A percentile compares a stretch with the other conserved stretches of the same genome.
phyloP scores from a whole-genome alignment of 1,284 basidiomycete genomes.

The Laetiporus sulphureus region DNA sequence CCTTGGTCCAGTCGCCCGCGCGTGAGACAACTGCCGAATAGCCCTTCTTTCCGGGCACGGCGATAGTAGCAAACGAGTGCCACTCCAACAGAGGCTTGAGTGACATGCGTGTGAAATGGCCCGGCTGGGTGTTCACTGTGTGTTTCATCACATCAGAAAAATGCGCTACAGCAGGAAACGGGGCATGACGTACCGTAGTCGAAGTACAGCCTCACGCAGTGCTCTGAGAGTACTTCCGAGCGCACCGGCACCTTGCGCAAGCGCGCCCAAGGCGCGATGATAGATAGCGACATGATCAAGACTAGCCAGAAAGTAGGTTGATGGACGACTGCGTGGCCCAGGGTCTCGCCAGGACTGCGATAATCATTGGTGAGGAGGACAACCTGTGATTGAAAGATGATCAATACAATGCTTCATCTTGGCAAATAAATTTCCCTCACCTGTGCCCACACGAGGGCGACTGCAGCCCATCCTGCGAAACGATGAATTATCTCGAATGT shows the following conservation, averaged over 20 bases:
- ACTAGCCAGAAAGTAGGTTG: constrained; percentile 49
- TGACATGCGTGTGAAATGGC: constrained; percentile 48
- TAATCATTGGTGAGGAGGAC: constrained; percentile 50
- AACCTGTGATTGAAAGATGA: constrained; percentile 25
- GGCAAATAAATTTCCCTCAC: constrained; percentile 21
- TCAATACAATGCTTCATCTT: background rate
- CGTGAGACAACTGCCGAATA: constrained; percentile 52
- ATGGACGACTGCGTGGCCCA: constrained; percentile 35
- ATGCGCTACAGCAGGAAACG: no score
- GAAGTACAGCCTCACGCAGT: constrained; percentile 49
- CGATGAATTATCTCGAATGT: constrained; percentile 47
- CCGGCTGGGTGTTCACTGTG: constrained; percentile 38
- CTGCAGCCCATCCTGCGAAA: constrained; percentile 48
- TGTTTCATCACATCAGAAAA: no score
- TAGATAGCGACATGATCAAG: constrained; percentile 41
- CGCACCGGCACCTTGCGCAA: constrained; percentile 46
- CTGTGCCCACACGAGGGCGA: constrained; percentile 46
- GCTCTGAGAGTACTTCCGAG: constrained; percentile 44
- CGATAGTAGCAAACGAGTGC: constrained; percentile 54
- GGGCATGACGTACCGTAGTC: constrained; percentile 42
- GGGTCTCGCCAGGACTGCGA: constrained; percentile 28
- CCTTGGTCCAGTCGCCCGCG: constrained; percentile 53
- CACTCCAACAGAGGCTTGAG: constrained; percentile 48
- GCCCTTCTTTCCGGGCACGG: constrained; percentile 42
- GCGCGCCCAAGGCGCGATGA: constrained; percentile 46